Conservation (phyloP, 805 yeast genomes). For the Starmerella apis region DNA sequence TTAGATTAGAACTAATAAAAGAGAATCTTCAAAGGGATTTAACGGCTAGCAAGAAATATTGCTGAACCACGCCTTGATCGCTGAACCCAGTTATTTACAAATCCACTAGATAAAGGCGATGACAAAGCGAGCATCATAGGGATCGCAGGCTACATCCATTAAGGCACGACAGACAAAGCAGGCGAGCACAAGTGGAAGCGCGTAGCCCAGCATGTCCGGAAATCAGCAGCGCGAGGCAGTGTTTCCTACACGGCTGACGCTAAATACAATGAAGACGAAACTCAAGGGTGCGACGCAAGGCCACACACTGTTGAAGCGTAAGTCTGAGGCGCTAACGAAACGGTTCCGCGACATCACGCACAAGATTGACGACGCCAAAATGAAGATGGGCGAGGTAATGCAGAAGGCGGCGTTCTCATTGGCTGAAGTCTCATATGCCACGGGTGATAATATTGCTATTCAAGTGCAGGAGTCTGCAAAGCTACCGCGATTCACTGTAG, state of each 20-base stretch:
- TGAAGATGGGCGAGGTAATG: conserved; percentile 97
- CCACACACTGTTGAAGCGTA: conserved; percentile 82
- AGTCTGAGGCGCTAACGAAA: conserved; percentile 93
- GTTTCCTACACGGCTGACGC: conserved; percentile 95
- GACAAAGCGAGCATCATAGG: too few species aligned
- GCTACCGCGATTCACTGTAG: conserved; percentile 74
- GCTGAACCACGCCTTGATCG: too few species aligned
- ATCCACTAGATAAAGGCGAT: neutral
- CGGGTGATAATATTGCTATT: conserved; percentile 90
- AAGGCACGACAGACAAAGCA: neutral
- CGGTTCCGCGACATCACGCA: conserved; percentile 92
- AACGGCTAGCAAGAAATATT: too few species aligned
- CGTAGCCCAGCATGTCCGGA: conserved; percentile 42
- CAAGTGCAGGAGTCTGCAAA: conserved; percentile 93
- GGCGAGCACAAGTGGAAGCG: neutral
- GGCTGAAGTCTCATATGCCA: conserved; percentile 95
- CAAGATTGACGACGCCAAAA: conserved; percentile 87
- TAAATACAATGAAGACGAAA: conserved; percentile 87
- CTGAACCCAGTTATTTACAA: too few species aligned
- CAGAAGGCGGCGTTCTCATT: conserved; percentile 95
- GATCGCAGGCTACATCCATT: too few species aligned
- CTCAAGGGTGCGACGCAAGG: conserved; percentile 97
- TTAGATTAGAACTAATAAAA: too few species aligned
- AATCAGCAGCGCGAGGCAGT: conserved; percentile 82
- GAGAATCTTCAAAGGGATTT: too few species aligned